Base-by-base conservation (phyloP, 495 filamentous ascomycete genomes). In the Sabuloglossum arenarium region DNA sequence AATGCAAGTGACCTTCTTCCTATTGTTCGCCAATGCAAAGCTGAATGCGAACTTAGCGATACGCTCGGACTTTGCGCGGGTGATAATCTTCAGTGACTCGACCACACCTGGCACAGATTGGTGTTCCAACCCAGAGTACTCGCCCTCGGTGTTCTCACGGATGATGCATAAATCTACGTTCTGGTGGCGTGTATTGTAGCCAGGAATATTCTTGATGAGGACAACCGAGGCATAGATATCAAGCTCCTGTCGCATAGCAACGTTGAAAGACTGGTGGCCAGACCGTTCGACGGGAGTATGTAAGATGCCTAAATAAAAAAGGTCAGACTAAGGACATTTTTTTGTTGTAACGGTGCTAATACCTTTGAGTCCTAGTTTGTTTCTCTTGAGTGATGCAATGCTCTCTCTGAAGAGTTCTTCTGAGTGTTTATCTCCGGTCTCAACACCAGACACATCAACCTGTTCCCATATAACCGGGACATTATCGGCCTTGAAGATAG, bases 1-100 rank as follows among this genome's bases (percentile, higher is more conserved):
- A 64, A 98, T 95, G 71, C 88, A 95, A 60, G 89, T 97, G 28
- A 97, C 87, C 80, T 95, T 97, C 76, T 91, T 87, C 64, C 93
- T 78, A 80, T 94, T 88, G 75, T 97, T 98, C 64, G 93, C 91
- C 46, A 95, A 82, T 16, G 91, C 91, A 67, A 97, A 98, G 70
- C 83, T 81, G 72, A 97, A 95, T 51, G 93, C 91, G 64, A 98
- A 98, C 69, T 96, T 95, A 69, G 88, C 86, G 64, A 98, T 97
- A 58, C 91, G 86, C 78, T 98, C 91, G 42, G 88, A 94, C 75
- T 97, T 97, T 66, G 86, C 88, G 63, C 88, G 88, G 58, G 91
- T 98, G 71, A 98, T 95, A 70, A 98, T 95, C 79, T 98, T 98
- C 67, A 98, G 83, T 11, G 91, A 97, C 75, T 98, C 93, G 61